Percentiles rank a stretch among this genome's conserved stretches.
Conservation (phyloP, 768 basidiomycete genomes). For the Gautieria morchelliformis region DNA sequence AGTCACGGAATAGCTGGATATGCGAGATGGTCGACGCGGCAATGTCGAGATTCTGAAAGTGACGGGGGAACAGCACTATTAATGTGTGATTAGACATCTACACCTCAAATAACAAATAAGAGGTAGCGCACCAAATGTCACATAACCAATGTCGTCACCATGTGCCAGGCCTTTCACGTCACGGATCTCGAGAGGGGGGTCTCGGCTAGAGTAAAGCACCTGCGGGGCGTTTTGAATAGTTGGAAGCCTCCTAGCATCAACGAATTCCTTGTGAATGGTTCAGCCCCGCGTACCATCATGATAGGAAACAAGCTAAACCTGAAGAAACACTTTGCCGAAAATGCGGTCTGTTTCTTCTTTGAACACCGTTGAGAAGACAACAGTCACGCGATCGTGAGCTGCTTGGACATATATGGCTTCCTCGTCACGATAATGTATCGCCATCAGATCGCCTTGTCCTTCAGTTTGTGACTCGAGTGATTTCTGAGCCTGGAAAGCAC, state of each 20-base stretch:
- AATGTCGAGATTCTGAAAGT: constrained; percentile 64
- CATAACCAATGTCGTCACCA: constrained; percentile 88
- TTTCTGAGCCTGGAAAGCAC: constrained; percentile 76
- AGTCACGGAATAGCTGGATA: constrained; percentile 94
- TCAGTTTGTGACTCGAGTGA: constrained; percentile 54
- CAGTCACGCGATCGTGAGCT: constrained; percentile 89
- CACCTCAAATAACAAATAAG: neutral
- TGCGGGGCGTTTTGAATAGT: constrained; percentile 95
- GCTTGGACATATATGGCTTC: constrained; percentile 96
- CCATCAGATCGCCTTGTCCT: constrained; percentile 76
- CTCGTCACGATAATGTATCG: constrained; percentile 90
- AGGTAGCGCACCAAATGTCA: constrained; percentile 57
- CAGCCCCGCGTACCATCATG: neutral
- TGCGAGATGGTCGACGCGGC: constrained; percentile 82
- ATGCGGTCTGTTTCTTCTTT: constrained; percentile 95
- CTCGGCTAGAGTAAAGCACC: constrained; percentile 88
- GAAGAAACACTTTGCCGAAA: constrained; percentile 96
- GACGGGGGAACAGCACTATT: constrained; percentile 86
- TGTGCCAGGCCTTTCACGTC: constrained; percentile 72
- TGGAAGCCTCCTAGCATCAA: constrained; percentile 91
- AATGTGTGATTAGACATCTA: neutral
- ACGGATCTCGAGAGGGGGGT: constrained; percentile 94
- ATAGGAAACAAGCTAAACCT: constrained; percentile 40
- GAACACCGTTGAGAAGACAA: constrained; percentile 96
- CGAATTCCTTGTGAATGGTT: constrained; percentile 68